These are phyloP conservation scores for Sphaerostilbella broomeana DNA, from an alignment of 2,329 filamentous ascomycete species.

Conservation along the genomic window DNA sequence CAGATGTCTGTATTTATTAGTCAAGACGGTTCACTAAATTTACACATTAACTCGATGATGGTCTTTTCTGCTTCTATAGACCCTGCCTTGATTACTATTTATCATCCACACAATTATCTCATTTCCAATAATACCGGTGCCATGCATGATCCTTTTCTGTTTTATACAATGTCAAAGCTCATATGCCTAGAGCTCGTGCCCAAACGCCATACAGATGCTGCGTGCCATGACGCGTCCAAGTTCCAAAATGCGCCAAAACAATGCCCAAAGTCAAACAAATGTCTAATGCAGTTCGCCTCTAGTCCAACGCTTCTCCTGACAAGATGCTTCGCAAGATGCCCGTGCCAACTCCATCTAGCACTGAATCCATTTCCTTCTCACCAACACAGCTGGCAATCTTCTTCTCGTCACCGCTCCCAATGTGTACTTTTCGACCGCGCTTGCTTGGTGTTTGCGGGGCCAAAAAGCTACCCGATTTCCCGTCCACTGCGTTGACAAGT, in stretches of 20 bases:
- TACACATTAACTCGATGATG: too few species aligned
- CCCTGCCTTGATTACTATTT: too few species aligned
- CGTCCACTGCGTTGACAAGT: slow-evolving; percentile 64
- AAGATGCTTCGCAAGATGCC: slow-evolving; percentile 58
- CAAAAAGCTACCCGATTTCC: slow-evolving; percentile 60
- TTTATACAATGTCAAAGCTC: too few species aligned
- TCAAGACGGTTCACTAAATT: too few species aligned
- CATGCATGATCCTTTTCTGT: too few species aligned
- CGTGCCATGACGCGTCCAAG: slow-evolving; percentile 1
- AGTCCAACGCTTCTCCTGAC: slow-evolving; percentile 54
- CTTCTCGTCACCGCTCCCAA: slow-evolving; percentile 61
- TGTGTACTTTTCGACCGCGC: slow-evolving; percentile 52
- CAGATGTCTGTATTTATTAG: too few species aligned
- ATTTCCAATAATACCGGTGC: too few species aligned
- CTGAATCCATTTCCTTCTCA: slow-evolving; percentile 69
- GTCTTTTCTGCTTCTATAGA: too few species aligned
- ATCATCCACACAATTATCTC: too few species aligned
- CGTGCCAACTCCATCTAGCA: slow-evolving; percentile 56
- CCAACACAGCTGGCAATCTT: slow-evolving; percentile 71
- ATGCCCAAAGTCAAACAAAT: slow-evolving; percentile 9
- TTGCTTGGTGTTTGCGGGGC: slow-evolving; percentile 64
- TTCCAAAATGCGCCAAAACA: slow-evolving; percentile 8
- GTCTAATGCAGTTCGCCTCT: slow-evolving; percentile 7
- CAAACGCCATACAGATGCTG: slow-evolving; percentile 10
- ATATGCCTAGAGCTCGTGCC: background rate